A percentile compares a stretch with the other conserved stretches of the same genome.
Conservation (phyloP, 2,329 filamentous ascomycete genomes). For the Nemania bipapillata region DNA sequence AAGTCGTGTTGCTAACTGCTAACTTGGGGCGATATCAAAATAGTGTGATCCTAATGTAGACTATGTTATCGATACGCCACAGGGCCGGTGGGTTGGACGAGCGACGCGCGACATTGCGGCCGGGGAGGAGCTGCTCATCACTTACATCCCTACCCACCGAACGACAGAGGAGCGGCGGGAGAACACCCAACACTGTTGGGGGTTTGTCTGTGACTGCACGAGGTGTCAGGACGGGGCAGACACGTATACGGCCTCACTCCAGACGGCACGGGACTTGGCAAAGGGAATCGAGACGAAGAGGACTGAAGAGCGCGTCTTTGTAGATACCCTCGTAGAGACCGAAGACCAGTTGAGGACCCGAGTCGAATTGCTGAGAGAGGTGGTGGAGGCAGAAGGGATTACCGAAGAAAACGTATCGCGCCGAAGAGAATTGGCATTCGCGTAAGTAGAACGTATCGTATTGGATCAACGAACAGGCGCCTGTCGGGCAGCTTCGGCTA, state of each 20-base stretch:
- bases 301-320: not conserved
- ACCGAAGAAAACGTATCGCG: not conserved
- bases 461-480: too few species aligned
- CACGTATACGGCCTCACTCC: conserved; percentile 23
- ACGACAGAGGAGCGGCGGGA: not conserved
- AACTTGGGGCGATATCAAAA: not conserved
- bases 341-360: not conserved
- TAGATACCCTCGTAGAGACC: not conserved
- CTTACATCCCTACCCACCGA: not conserved
- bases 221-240: conserved; percentile 5
- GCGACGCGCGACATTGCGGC: conserved; percentile 13
- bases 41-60: conserved; percentile 25
- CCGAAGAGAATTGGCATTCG: conserved; percentile 7
- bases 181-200: not conserved
- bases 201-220: conserved; percentile 8
- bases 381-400: not conserved
- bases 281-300: not conserved
- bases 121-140: conserved; percentile 24
- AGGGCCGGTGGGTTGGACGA: conserved; percentile 16
- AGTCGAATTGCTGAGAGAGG: not conserved
- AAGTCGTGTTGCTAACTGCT: conserved; percentile 11
- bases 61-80: not conserved
- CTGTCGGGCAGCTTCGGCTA: not conserved
- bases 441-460: conserved; percentile 15
- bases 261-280: not conserved